Conservation (phyloP, 805 yeast genomes). For the Lachancea cidri region DNA sequence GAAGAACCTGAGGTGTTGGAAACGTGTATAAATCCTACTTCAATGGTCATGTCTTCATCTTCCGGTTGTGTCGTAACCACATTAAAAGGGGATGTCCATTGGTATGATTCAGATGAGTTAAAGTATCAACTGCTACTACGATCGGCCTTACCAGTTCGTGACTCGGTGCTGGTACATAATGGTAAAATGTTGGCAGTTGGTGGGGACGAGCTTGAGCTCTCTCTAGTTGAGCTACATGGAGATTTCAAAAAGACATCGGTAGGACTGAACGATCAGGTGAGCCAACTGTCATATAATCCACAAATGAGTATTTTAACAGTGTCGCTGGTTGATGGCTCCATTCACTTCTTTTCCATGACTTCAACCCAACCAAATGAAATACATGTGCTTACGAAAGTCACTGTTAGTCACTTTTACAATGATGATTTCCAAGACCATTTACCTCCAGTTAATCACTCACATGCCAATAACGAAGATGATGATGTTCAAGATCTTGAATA, state of each 20-base stretch:
- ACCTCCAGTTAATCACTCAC: slow-evolving; percentile 35
- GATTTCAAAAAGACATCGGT: slow-evolving; percentile 26
- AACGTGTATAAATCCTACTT: slow-evolving; percentile 42
- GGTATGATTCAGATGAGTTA: slow-evolving; percentile 17
- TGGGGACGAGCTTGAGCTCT: slow-evolving; percentile 60
- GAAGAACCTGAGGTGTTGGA: slow-evolving; percentile 60
- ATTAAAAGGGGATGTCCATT: slow-evolving; percentile 23
- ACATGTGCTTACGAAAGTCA: slow-evolving; percentile 38
- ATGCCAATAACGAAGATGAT: slow-evolving; percentile 35
- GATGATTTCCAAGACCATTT: slow-evolving; percentile 24
- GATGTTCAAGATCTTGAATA: slow-evolving; percentile 31
- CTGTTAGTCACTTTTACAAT: slow-evolving; percentile 31
- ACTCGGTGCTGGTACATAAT: slow-evolving; percentile 52
- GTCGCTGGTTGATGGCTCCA: slow-evolving; percentile 54
- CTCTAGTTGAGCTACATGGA: slow-evolving; percentile 38
- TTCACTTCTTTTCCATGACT: slow-evolving; percentile 46
- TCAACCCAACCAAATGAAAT: slow-evolving; percentile 51
- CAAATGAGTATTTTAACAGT: slow-evolving; percentile 53
- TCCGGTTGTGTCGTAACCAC: slow-evolving; percentile 21
- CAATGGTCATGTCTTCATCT: slow-evolving; percentile 29
- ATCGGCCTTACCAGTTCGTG: slow-evolving; percentile 35
- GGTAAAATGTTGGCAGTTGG: slow-evolving; percentile 56
- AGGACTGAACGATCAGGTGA: slow-evolving; percentile 48
- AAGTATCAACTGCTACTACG: slow-evolving; percentile 39
- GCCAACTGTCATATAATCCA: slow-evolving; percentile 51